Evolutionary conservation across 257 asterid genomes (phyloP), one percentile per base, ranked within the genome.

Genomic region (Fraxinus quadrangulata): DNA sequence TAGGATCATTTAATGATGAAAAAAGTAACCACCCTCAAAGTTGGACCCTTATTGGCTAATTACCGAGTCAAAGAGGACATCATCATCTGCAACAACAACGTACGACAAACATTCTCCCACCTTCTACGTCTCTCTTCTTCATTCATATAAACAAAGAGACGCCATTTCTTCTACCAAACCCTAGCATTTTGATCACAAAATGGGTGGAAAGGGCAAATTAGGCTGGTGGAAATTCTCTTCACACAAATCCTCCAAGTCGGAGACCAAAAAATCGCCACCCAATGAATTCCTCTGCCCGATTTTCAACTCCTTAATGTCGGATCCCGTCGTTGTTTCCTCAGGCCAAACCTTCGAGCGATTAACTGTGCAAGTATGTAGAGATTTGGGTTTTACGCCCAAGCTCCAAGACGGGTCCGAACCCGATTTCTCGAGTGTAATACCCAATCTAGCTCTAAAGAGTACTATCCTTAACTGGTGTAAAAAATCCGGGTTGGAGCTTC

Each of bases 301-400:
- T 69, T 78, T 87, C 66, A 93, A 90, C 45, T 76, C 87, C 34
- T 72, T 95, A 68, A 93, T 95, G 96, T 89, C 66, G 77, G 97
- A 95, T 68, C 99, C 99, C 14, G 88, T 89, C 34, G 92, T 95
- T 3, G 96, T 95, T 54, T 79, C 94, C 47, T 88, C 97, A 68
- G 99, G 99, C 56, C 96, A 95, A 40, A 95, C 96, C 1, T 90
- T 95, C 73, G 99, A 95, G 78, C 91, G 97, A 21, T 26, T 81
- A 0, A 84, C 90, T 0, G 90, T 92, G 0, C 85, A 85, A 72
- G 89, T 92, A 36, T 95, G 97, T 79, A 70, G 79, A 47, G 90
- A 87, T 67, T 85, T 92, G 34, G 83, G 84, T 34, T 90, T 89
- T 78, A 37, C 40, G 7, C 96, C 98, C 19, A 74, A 90, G 5